Evolutionary conservation across 129 eudicot species (phyloP), one percentile per base, ranked within the genome.

Genomic region (Escallonia herrerae): DNA sequence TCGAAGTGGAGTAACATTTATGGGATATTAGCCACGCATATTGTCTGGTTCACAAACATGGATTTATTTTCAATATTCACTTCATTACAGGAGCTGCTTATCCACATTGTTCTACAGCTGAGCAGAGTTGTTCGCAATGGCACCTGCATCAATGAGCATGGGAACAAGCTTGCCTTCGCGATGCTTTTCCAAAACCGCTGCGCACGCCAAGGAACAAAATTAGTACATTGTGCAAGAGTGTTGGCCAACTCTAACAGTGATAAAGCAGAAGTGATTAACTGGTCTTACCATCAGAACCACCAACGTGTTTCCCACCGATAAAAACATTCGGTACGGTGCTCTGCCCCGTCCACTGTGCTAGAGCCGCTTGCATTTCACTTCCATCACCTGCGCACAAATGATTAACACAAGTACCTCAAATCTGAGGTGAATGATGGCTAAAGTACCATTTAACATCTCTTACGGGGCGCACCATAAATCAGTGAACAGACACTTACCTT

Each of bases 271-370:
- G 14, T 11, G 5, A 53, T 53, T 11, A 13, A 11, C 12, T 3
- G 22, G 43, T 22, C 79, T 63, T 70, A 89, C 96, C 81, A 72
- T 45, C 49, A 8, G 7, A 45, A 45, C 9, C 49, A 8, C 49
- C 6, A 8, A 45, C 49, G 9, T 45, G 49, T 45, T 45, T 45
- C 9, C 6, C 49, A 45, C 49, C 49, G 9, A 45, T 45, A 8
- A 45, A 45, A 5, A 5, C 49, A 45, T 45, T 45, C 2, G 49
- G 49, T 45, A 45, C 49, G 49, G 49, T 45, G 7, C 7, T 45
- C 49, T 45, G 49, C 49, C 9, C 9, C 2, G 96, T 85, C 97
- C 86, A 87, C 76, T 87, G 85, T 12, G 70, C 77, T 42, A 91
- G 81, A 56, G 49, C 49, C 9, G 49, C 49, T 8, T 45, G 49